Conservation (phyloP, 148 eudicot genomes). For the Rhododendron vialii region DNA sequence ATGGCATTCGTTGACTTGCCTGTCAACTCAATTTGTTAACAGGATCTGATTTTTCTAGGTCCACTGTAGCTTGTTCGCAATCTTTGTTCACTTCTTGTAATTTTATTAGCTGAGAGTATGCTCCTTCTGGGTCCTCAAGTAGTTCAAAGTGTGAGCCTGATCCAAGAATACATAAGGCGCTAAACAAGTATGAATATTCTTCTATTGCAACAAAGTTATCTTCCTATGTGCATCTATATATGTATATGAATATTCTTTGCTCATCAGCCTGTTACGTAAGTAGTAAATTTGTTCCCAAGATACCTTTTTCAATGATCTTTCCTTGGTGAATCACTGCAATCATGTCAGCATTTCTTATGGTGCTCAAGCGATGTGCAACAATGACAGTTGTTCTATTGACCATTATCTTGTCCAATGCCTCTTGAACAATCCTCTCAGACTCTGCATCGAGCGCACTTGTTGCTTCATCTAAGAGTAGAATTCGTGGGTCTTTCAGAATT, state of each 20-base stretch:
- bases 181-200: not conserved
- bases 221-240: not conserved
- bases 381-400: too few species aligned
- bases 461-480: too few species aligned
- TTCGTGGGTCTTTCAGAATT: too few species aligned
- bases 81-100: conserved; percentile 53
- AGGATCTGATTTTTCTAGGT: conserved; percentile 18
- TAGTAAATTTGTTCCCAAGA: not conserved
- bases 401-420: too few species aligned
- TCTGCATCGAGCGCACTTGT: too few species aligned
- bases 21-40: conserved; percentile 24
- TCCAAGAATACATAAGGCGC: not conserved
- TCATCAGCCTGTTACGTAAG: not conserved
- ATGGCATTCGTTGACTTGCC: conserved; percentile 42
- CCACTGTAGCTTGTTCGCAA: conserved; percentile 10
- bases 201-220: too few species aligned
- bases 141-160: conserved; percentile 62
- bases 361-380: too few species aligned
- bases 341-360: too few species aligned
- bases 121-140: conserved; percentile 71
- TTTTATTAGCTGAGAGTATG: conserved; percentile 70
- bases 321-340: too few species aligned
- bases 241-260: not conserved
- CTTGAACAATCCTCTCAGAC: too few species aligned
- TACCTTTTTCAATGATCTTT: too few species aligned